These are phyloP conservation scores for Calocybe cyanea DNA, from an alignment of 768 basidiomycete genomes.

Conservation along the genomic window DNA sequence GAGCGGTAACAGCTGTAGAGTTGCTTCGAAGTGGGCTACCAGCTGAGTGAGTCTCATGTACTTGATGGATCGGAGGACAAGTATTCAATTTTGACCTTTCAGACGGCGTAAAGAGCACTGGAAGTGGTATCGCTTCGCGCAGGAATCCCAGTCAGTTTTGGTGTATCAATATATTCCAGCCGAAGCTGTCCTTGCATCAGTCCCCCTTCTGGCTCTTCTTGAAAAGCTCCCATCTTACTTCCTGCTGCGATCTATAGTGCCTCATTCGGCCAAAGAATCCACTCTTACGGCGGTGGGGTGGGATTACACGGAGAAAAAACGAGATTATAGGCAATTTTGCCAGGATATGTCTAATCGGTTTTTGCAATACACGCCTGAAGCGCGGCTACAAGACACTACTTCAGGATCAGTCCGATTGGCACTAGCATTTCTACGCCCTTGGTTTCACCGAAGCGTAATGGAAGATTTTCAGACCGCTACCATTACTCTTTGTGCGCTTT, in stretches of 20 bases:
- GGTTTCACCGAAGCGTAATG: constrained; percentile 54
- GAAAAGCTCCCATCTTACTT: constrained; percentile 74
- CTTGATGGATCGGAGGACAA: background rate
- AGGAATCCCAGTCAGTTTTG: constrained; percentile 75
- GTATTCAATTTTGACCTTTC: background rate
- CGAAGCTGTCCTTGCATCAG: constrained; percentile 61
- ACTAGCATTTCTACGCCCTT: constrained; percentile 62
- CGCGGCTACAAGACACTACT: constrained; percentile 62
- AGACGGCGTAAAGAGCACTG: constrained; percentile 44
- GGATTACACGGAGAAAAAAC: constrained; percentile 57
- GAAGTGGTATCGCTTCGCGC: constrained; percentile 74
- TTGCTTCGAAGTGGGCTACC: constrained; percentile 49
- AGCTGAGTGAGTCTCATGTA: constrained; percentile 47
- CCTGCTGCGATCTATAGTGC: constrained; percentile 26
- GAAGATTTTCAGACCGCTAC: constrained; percentile 33
- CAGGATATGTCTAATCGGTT: constrained; percentile 64
- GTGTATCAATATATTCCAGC: constrained; percentile 66
- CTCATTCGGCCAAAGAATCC: constrained; percentile 23
- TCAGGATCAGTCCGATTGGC: constrained; percentile 66
- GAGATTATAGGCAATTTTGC: constrained; percentile 68
- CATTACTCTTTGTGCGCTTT: constrained; percentile 33
- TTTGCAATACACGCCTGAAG: constrained; percentile 48
- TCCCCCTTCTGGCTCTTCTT: constrained; percentile 63
- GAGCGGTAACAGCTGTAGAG: constrained; percentile 63
- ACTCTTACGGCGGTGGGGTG: constrained; percentile 37